These are phyloP conservation scores for Digitaria exilis DNA, from an alignment of 202 grass and related monocot species.

Conservation along the genomic window DNA sequence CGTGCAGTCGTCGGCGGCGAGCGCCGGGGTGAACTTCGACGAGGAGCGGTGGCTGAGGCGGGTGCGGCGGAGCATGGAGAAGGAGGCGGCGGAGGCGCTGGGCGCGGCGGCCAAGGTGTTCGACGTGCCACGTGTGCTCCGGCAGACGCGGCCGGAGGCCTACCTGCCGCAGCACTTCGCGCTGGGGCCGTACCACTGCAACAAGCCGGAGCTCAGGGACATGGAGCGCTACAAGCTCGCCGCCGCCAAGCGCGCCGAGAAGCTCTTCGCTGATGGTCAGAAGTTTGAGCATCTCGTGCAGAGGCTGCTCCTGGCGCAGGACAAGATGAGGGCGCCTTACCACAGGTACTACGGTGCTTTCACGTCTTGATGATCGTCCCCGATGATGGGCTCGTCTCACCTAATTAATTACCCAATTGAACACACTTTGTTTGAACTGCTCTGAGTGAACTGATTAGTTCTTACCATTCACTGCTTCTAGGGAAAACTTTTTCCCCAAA, in stretches of 20 bases:
- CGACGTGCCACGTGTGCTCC: slow-evolving; percentile 58
- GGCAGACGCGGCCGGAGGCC: slow-evolving; percentile 48
- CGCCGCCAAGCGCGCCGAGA: slow-evolving; percentile 58
- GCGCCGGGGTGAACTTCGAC: slow-evolving; percentile 40
- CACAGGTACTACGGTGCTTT: too few relatives aligned
- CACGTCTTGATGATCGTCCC: too few relatives aligned
- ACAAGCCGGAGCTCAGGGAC: slow-evolving; percentile 55
- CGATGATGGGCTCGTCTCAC: too few relatives aligned
- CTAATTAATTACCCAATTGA: too few relatives aligned
- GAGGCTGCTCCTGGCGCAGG: slow-evolving; percentile 34
- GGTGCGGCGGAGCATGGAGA: slow-evolving; percentile 44
- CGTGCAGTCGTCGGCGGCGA: slow-evolving; percentile 37
- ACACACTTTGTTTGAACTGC: too few relatives aligned
- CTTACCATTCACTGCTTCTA: too few relatives aligned
- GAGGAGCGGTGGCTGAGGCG: slow-evolving; percentile 48
- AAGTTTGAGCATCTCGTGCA: slow-evolving; percentile 60
- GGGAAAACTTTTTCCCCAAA: too few relatives aligned
- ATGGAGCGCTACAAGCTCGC: slow-evolving; percentile 76
- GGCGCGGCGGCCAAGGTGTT: slow-evolving; percentile 49
- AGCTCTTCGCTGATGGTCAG: slow-evolving; percentile 33
- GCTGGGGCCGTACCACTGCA: slow-evolving; percentile 69
- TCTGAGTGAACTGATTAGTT: too few relatives aligned
- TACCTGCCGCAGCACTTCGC: slow-evolving; percentile 69
- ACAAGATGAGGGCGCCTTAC: slow-evolving; percentile 53
- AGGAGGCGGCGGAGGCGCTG: slow-evolving; percentile 43